These are phyloP conservation scores for Trypanosoma theileri DNA, from an alignment of 208 protist species.

Conservation along the genomic window DNA sequence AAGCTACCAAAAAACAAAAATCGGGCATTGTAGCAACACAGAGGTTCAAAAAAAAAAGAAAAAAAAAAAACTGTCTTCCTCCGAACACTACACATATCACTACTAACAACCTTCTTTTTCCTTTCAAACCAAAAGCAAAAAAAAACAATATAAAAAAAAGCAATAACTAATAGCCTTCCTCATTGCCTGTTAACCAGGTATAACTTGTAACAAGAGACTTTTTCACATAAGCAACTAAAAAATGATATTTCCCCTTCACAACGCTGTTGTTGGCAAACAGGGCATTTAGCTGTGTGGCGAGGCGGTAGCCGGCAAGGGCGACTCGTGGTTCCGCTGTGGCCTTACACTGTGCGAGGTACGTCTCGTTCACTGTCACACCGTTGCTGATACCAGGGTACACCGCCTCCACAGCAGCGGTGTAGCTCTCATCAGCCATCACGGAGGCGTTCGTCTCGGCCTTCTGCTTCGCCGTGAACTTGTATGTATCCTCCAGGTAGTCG, in stretches of 20 bases:
- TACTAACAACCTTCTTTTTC: too few species aligned
- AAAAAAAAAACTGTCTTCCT: too few species aligned
- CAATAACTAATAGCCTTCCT: too few species aligned
- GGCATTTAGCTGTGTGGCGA: constrained; percentile 30
- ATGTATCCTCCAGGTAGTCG: constrained; percentile 57
- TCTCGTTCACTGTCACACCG: constrained; percentile 30
- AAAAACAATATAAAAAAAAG: too few species aligned
- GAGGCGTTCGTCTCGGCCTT: constrained; percentile 22
- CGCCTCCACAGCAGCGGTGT: constrained; percentile 57
- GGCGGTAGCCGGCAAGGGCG: constrained; percentile 37
- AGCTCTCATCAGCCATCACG: constrained; percentile 61
- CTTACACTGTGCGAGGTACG: not conserved
- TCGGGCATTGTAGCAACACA: not conserved
- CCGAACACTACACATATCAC: too few species aligned
- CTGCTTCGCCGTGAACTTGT: constrained; percentile 41
- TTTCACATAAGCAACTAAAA: not conserved
- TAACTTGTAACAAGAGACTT: not conserved
- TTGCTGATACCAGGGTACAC: constrained; percentile 54
- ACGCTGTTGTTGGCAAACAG: constrained; percentile 1
- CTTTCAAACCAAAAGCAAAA: too few species aligned
- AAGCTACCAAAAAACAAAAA: not conserved
- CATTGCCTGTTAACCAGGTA: not conserved
- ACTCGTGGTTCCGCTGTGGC: constrained; percentile 18
- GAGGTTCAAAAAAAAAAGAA: not conserved
- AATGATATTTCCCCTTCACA: not conserved